Evolutionary conservation across 306 rosid species (phyloP), one percentile per base, ranked within the genome.

Genomic region (Lathyrus tuberosus): DNA sequence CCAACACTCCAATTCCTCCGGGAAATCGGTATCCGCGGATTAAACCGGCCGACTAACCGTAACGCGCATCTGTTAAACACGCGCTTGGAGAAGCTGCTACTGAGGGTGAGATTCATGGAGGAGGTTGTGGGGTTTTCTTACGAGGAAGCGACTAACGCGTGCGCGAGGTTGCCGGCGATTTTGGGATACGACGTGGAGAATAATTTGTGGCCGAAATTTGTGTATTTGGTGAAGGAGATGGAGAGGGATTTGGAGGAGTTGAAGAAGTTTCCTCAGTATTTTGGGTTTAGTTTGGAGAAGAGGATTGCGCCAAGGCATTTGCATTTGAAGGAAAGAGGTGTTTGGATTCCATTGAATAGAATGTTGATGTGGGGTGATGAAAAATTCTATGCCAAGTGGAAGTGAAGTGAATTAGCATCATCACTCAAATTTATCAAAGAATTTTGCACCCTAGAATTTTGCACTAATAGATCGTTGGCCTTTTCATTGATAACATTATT

Each of bases 11-110:
- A 57, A 1, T 88, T 74, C 53, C 92, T 90, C 18, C 69, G 54
- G 20, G 62, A 78, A 18, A 13, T 94, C 14, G 96, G 97, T 6
- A 3, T 93, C 0, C 42, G 52, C 11, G 75, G 65, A 4, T 65
- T 90, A 66, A 78, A 75, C 59, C 17, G 51, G 5, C 84, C 94
- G 1, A 84, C 79, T 3, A 86, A 51, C 63, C 72, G 85, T 37
- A 88, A 87, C 22, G 86, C 95, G 5, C 90, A 90, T 58, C 76
- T 94, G 20, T 28, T 94, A 79, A 88, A 86, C 85, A 90, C 88
- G 31, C 83, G 92, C 1, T 87, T 86, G 48, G 87, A 84, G 52
- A 90, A 84, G 78, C 80, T 94, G 4, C 66, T 79, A 4, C 53
- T 1, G 65, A 94, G 81, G 77, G 54, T 94, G 30, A 17, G 61